Conservation (phyloP, 75 land plant genomes). For the Picea sitchensis region DNA sequence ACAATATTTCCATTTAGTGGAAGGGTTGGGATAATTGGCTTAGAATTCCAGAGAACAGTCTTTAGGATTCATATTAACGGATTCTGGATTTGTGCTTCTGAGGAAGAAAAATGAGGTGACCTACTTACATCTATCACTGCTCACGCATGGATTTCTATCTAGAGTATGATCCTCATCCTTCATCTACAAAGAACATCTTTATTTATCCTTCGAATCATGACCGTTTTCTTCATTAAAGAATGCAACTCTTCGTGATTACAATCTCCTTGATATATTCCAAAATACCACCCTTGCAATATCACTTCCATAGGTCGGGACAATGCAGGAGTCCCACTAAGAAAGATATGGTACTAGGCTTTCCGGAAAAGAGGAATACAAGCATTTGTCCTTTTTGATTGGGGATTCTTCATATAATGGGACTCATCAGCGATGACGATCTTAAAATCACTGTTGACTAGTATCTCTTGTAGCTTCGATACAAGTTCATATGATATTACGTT, state of each 20-base stretch:
- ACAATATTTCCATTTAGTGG: no score
- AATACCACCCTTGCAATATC: slow-evolving; percentile 91
- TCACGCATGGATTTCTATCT: neutral
- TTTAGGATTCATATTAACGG: slow-evolving; percentile 86
- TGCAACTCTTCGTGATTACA: slow-evolving; percentile 93
- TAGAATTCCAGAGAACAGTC: slow-evolving; percentile 55
- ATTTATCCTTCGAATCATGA: slow-evolving; percentile 93
- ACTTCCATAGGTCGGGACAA: slow-evolving; percentile 77
- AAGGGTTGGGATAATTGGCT: slow-evolving; percentile 86
- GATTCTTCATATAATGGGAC: slow-evolving; percentile 92
- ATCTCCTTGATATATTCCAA: slow-evolving; percentile 91
- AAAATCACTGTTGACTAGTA: slow-evolving; percentile 50
- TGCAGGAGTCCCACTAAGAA: slow-evolving; percentile 93
- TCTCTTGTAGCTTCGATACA: slow-evolving; percentile 58
- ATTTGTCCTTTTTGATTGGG: slow-evolving; percentile 89
- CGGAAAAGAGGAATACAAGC: slow-evolving; percentile 80
- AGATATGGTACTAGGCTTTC: slow-evolving; percentile 71
- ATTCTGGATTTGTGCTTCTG: slow-evolving; percentile 67
- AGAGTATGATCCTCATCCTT: no score
- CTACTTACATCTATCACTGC: slow-evolving; percentile 76
- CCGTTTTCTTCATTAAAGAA: slow-evolving; percentile 83
- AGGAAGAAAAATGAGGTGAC: slow-evolving; percentile 58
- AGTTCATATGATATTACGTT: slow-evolving; percentile 93
- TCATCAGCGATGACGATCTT: slow-evolving; percentile 98
- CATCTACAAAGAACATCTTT: slow-evolving; percentile 63